Evolutionary conservation across 1,139 yeast genomes (phyloP), one percentile per base, ranked within the genome.

Genomic region (Suhomyces coccinellae): DNA sequence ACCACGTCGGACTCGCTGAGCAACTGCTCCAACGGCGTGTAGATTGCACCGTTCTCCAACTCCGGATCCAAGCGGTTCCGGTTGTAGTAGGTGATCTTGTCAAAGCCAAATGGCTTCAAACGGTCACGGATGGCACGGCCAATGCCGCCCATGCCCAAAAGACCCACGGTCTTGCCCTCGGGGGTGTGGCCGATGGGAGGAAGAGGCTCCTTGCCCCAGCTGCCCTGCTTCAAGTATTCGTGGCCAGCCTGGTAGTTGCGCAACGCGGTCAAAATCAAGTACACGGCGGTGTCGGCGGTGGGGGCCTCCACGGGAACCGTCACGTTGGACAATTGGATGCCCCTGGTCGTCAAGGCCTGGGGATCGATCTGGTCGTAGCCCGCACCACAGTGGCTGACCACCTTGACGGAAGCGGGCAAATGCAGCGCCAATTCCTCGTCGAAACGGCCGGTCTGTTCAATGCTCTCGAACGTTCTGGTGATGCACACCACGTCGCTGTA

Each of bases 291-390:
- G 54, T 85, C 90, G 1, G 96, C 96, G 12, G 96, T 89, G 12
- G 95, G 87, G 8, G 77, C 80, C 54, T 86, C 90, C 14, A 87
- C 95, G 4, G 86, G 71, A 4, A 71, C 73, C 4, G 95, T 91
- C 7, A 84, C 85, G 60, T 87, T 85, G 9, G 91, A 80, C 10
- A 87, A 69, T 63, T 84, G 89, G 45, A 87, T 83, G 26, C 76
- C 75, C 34, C 70, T 65, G 14, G 63, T 66, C 12, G 77, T 69
- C 54, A 78, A 73, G 14, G 80, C 74, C 17, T 66, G 69, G 2
- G 82, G 79, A 55, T 85, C 89, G 37, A 85, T 72, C 63, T 85
- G 91, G 61, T 93, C 98, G 63, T 93, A 93, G 6, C 99, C 98
- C 1, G 99, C 99, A 45, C 98, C 97, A 55, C 80, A 76, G 65